Conservation (phyloP, 2,329 filamentous ascomycete genomes). For the Aspergillus flavus region DNA sequence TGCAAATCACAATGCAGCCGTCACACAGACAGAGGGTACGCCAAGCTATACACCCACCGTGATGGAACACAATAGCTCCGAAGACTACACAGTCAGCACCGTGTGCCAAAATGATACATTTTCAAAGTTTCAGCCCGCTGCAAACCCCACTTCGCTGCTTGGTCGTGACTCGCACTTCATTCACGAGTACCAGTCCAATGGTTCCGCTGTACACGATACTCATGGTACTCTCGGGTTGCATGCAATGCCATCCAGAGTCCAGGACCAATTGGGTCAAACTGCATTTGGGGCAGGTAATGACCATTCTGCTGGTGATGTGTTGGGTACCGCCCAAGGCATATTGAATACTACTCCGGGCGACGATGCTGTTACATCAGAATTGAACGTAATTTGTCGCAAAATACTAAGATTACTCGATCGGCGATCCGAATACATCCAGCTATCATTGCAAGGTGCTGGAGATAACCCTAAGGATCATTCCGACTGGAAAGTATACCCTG, state of each 20-base stretch:
- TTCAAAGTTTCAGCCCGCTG: background rate
- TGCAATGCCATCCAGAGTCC: background rate
- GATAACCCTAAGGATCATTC: conserved; percentile 88
- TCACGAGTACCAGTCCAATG: background rate
- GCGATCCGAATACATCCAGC: conserved; percentile 81
- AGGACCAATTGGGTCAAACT: background rate
- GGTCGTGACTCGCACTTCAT: background rate
- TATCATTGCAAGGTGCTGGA: conserved; percentile 78
- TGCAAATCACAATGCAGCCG: background rate
- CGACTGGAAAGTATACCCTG: conserved; percentile 85
- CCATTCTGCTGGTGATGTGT: conserved; percentile 54
- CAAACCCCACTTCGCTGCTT: background rate
- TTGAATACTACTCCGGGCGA: conserved; percentile 72
- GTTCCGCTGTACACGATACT: background rate
- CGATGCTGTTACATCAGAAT: conserved; percentile 78
- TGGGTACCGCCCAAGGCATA: conserved; percentile 62
- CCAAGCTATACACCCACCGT: background rate
- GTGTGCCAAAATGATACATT: background rate
- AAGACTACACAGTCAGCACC: background rate
- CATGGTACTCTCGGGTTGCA: background rate
- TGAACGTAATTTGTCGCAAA: conserved; percentile 84
- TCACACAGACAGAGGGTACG: conserved; percentile 8
- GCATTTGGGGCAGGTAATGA: background rate
- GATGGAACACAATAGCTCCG: background rate
- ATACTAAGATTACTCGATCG: conserved; percentile 88